Evolutionary conservation across 2,329 filamentous ascomycete genomes (phyloP).

Genomic region (Ustulina deusta): DNA sequence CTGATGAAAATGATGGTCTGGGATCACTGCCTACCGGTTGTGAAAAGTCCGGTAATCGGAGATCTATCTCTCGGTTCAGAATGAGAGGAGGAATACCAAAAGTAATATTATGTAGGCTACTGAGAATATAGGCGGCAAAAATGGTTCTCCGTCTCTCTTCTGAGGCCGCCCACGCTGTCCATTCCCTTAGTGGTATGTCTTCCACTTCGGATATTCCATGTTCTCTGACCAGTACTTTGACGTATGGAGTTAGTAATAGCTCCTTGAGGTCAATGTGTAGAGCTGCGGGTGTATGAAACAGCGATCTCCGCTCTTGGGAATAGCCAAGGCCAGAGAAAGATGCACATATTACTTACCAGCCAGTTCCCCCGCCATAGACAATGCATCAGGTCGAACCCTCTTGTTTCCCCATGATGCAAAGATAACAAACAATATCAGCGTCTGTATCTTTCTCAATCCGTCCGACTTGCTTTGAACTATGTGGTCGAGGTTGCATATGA

Average conservation of each 20-base stretch:
- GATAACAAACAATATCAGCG: constrained; percentile 52
- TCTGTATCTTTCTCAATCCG: constrained; percentile 54
- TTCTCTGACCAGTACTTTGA: constrained; percentile 28
- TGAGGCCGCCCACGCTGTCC: constrained; percentile 65
- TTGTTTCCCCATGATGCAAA: constrained; percentile 47
- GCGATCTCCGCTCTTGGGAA: background rate
- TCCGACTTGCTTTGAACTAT: background rate
- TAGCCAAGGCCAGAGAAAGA: background rate
- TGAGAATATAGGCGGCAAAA: constrained; percentile 64
- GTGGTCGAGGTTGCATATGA: constrained; percentile 21
- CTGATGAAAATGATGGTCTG: background rate
- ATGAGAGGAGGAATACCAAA: constrained; percentile 71
- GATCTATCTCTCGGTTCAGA: constrained; percentile 64
- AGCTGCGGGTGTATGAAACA: background rate
- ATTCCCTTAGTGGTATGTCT: constrained; percentile 59
- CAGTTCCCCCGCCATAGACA: constrained; percentile 44
- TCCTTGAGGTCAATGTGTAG: background rate
- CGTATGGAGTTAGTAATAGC: background rate
- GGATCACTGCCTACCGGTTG: constrained; percentile 11
- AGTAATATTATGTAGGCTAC: constrained; percentile 71
- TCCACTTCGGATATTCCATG: constrained; percentile 24
- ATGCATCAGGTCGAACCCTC: constrained; percentile 41
- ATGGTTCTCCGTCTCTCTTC: constrained; percentile 63
- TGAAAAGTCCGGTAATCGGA: constrained; percentile 65
- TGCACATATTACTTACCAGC: constrained; percentile 14